phyloP scores from a whole-genome alignment of 2,329 filamentous ascomycete genomes.

The Alternaria gansuensis region DNA sequence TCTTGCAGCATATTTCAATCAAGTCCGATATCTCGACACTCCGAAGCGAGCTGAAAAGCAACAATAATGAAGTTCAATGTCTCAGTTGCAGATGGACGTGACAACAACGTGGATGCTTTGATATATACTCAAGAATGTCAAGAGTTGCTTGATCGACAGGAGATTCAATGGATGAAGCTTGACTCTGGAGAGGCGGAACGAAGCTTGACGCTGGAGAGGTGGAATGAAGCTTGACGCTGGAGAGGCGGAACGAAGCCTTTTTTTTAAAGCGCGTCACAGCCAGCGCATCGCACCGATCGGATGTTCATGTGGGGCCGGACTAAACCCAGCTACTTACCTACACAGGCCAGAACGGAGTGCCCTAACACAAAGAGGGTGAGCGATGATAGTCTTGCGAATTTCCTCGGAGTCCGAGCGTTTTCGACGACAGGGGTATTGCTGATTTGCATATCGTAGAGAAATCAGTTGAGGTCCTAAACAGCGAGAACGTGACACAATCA shows the following conservation, averaged over 20 bases:
- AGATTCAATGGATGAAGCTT: background rate
- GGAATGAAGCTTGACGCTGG: background rate
- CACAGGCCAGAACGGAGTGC: background rate
- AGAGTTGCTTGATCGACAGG: too few species aligned
- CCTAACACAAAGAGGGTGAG: background rate
- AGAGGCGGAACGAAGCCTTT: background rate
- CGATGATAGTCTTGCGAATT: too few species aligned
- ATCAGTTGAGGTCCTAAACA: too few species aligned
- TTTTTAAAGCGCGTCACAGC: slow-evolving; percentile 8
- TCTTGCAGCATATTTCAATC: background rate
- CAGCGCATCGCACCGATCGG: slow-evolving; percentile 1
- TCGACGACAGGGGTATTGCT: too few species aligned
- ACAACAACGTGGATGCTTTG: too few species aligned
- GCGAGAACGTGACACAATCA: too few species aligned
- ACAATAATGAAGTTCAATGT: background rate
- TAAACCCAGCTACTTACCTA: slow-evolving; percentile 5
- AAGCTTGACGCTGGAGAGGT: background rate
- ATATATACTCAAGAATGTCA: too few species aligned
- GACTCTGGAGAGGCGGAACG: background rate
- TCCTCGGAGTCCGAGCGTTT: too few species aligned
- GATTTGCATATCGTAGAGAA: too few species aligned
- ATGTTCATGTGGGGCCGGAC: slow-evolving; percentile 4
- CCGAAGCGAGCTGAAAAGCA: background rate
- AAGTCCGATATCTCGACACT: too few species aligned
- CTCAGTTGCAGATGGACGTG: background rate